A percentile compares a stretch with the other conserved stretches of the same genome.
phyloP scores from a whole-genome alignment of 2,329 filamentous ascomycete genomes.

The Pestalotiopsis sp. region DNA sequence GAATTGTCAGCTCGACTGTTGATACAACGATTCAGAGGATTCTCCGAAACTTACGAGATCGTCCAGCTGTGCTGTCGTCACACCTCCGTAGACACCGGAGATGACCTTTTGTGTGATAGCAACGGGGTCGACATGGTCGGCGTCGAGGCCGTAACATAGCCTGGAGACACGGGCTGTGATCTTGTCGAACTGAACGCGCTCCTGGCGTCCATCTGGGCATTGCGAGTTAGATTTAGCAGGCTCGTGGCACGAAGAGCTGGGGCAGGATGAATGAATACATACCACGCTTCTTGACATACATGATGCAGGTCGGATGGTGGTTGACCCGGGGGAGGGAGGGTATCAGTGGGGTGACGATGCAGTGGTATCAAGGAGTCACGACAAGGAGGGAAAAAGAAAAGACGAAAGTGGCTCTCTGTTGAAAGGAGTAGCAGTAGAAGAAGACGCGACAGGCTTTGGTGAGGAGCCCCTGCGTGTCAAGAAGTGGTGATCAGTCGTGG shows the following conservation, averaged over 20 bases:
- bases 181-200: constrained; percentile 99
- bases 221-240: constrained; percentile 19
- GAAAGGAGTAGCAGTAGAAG: background rate
- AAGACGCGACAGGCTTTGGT: constrained; percentile 11
- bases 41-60: constrained; percentile 75
- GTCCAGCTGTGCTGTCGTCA: constrained; percentile 94
- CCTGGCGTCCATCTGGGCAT: constrained; percentile 88
- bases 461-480: constrained; percentile 5
- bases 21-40: background rate
- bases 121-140: constrained; percentile 92
- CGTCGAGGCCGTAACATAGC: constrained; percentile 95
- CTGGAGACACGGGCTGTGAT: constrained; percentile 98
- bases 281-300: constrained; percentile 69
- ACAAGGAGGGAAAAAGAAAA: background rate
- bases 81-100: constrained; percentile 97
- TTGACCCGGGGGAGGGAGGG: constrained; percentile 20
- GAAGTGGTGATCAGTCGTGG: constrained; percentile 19
- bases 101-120: constrained; percentile 99
- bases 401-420: background rate
- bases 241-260: constrained; percentile 1
- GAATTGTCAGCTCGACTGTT: constrained; percentile 21
- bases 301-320: constrained; percentile 38
- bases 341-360: constrained; percentile 11
- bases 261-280: constrained; percentile 35
- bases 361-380: background rate